phyloP scores from a whole-genome alignment of 2,329 filamentous ascomycete species.

The Diaporthe longicolla region DNA sequence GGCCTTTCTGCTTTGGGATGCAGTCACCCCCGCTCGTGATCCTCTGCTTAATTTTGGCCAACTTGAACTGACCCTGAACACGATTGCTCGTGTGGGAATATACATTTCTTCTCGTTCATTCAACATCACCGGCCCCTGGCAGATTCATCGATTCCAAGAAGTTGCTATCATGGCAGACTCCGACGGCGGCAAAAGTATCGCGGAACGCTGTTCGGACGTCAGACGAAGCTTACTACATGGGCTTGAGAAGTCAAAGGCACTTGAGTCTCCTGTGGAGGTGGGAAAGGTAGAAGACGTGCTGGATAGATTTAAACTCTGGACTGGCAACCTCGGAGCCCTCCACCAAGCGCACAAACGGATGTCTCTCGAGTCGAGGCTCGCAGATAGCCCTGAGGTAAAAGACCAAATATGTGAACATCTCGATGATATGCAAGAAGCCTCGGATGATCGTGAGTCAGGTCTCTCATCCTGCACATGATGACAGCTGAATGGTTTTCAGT shows the following conservation, averaged over 20 bases:
- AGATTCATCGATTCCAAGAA: no score
- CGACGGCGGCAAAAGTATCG: not conserved
- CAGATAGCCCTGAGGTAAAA: not conserved
- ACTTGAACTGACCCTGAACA: no score
- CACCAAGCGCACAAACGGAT: not conserved
- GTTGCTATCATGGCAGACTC: not conserved
- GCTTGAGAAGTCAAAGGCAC: not conserved
- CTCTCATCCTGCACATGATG: accelerated
- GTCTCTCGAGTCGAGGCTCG: constrained; percentile 2
- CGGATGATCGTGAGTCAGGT: not conserved
- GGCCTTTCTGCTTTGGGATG: not conserved
- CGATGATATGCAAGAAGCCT: constrained; percentile 2
- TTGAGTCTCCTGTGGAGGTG: not conserved
- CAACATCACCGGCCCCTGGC: accelerated
- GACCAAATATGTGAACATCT: not conserved
- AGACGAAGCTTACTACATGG: not conserved
- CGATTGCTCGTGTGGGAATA: not conserved
- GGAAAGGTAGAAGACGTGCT: not conserved
- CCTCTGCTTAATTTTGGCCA: no score
- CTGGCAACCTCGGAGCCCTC: constrained; percentile 10
- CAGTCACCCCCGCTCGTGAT: not conserved
- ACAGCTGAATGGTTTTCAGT: not conserved
- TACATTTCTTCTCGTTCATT: no score
- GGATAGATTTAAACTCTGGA: constrained; percentile 3
- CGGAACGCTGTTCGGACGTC: not conserved